Base-by-base conservation (phyloP, 345 rosid species). In the Noccaea caerulescens region DNA sequence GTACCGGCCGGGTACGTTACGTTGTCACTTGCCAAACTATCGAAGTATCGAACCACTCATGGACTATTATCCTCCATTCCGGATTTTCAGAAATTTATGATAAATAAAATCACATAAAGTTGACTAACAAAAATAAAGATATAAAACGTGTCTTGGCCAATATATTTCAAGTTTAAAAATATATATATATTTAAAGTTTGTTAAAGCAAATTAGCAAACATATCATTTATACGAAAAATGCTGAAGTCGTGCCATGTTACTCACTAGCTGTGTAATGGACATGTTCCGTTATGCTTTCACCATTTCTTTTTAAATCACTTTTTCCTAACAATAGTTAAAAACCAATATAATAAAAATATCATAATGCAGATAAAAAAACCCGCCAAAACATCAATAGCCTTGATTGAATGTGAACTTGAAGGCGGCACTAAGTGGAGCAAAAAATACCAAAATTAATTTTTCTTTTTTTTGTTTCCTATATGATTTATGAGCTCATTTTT, bases 211-310 rank as follows among this genome's bases (percentile, higher is more conserved):
- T 1, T 3, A 27, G 23, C 30, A 27, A 27, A 27, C 30, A 27
- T 11, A 56, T 36, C 59, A 57, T 73, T 6, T 33, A 49, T 57
- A 39, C 5, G 44, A 30, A 36, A 66, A 25, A 57, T 66, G 66
- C 62, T 49, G 53, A 73, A 50, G 61, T 74, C 78, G 78, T 74
- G 77, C 77, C 66, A 73, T 66, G 72, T 66, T 66, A 37, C 7
- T 58, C 33, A 41, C 38, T 57, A 58, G 71, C 66, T 73, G 52
- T 73, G 38, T 57, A 73, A 25, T 65, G 44, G n/a, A 20, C 72
- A 73, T 73, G 72, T 49, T 66, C 43, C 37, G 5, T 65, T 23
- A n/a, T 65, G 77, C 77, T 49, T 37, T 57, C 36, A 12, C 13
- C 44, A 18, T 30, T 34, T 52, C 11, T 10, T 16, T 32, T 62